phyloP scores from a whole-genome alignment of 31 red algal species.

The Asparagopsis taxiformis region DNA sequence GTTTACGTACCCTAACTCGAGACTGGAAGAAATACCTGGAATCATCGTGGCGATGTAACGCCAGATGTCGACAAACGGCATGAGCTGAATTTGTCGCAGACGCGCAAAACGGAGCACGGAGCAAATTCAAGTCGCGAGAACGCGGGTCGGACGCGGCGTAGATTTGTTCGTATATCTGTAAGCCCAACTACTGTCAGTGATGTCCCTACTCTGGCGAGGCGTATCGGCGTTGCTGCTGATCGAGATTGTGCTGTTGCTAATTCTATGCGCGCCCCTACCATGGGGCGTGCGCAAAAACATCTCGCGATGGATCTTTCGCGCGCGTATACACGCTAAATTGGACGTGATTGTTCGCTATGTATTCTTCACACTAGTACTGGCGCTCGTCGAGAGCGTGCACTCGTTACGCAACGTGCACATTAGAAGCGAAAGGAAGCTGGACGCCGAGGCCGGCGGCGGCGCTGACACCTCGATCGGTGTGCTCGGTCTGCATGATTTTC shows the following conservation, averaged over 20 bases:
- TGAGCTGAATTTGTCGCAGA: no score
- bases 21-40: no score
- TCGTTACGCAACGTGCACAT: constrained; percentile 22
- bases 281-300: constrained; percentile 69
- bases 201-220: constrained; percentile 45
- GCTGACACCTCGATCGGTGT: not conserved
- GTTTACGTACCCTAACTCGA: no score
- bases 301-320: constrained; percentile 50
- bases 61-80: no score
- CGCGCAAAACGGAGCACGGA: no score
- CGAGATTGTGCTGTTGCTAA: constrained; percentile 29
- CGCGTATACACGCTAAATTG: constrained; percentile 11
- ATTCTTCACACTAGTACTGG: constrained; percentile 29
- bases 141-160: no score
- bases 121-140: no score
- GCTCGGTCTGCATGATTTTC: constrained; percentile 5
- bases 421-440: not conserved
- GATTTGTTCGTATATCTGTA: no score
- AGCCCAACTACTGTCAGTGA: no score
- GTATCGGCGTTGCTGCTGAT: constrained; percentile 32
- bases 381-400: constrained; percentile 38
- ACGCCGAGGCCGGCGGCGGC: not conserved
- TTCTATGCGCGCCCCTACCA: constrained; percentile 42
- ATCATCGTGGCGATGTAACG: no score
- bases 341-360: constrained; percentile 22